phyloP scores from a whole-genome alignment of 2,329 filamentous ascomycete species.

The Sporothrix curviconia region DNA sequence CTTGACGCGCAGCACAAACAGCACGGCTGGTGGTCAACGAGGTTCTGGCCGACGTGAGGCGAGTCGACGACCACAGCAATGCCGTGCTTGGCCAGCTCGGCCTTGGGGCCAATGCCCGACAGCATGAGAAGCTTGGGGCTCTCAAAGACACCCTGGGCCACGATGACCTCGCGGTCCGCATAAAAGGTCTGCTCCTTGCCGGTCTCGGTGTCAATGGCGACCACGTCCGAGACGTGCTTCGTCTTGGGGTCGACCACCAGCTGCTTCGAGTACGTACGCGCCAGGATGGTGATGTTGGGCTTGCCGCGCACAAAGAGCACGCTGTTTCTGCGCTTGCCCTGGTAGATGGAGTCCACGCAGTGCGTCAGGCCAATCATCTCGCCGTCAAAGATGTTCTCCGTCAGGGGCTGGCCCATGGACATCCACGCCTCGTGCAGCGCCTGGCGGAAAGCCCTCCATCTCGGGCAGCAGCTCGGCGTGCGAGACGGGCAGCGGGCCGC shows the following conservation, averaged over 20 bases:
- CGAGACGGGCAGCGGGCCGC: conserved; percentile 47
- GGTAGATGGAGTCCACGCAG: conserved; percentile 50
- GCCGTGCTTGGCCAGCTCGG: conserved; percentile 45
- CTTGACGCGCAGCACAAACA: conserved; percentile 40
- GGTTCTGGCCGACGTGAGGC: conserved; percentile 57
- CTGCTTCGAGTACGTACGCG: conserved; percentile 41
- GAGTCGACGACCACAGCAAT: conserved; percentile 50
- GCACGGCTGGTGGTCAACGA: conserved; percentile 55
- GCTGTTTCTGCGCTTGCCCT: conserved; percentile 47
- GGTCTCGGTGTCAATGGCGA: conserved; percentile 35
- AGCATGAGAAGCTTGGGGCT: conserved; percentile 60
- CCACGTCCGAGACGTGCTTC: conserved; percentile 37
- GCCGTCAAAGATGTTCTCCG: conserved; percentile 51
- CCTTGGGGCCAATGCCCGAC: conserved; percentile 52
- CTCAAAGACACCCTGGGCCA: conserved; percentile 52
- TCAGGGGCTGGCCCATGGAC: conserved; percentile 43
- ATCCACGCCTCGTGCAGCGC: conserved; percentile 46
- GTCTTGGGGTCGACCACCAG: conserved; percentile 39
- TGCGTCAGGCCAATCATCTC: conserved; percentile 47
- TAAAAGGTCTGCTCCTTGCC: conserved; percentile 38
- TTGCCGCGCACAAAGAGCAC: conserved; percentile 46
- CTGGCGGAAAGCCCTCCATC: conserved; percentile 43
- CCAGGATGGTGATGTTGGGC: conserved; percentile 48
- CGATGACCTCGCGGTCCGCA: conserved; percentile 41
- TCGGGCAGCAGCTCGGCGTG: conserved; percentile 50